A percentile compares a stretch with the other conserved stretches of the same genome.
These are phyloP conservation scores for Xanthoconium stramineum DNA, from an alignment of 768 basidiomycete genomes.

Conservation along the genomic window DNA sequence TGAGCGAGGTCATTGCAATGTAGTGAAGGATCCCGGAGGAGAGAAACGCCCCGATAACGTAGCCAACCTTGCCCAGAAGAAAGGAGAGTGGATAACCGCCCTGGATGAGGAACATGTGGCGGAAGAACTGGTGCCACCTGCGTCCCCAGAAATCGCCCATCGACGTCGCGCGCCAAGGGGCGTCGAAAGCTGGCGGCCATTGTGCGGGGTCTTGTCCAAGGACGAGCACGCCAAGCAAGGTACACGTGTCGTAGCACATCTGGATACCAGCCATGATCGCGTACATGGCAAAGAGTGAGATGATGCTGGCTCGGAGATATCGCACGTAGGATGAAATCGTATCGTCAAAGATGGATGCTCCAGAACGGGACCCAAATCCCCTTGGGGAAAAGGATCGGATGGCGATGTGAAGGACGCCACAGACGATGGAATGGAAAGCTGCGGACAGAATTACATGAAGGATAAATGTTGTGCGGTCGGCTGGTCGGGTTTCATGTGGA, in stretches of 20 bases:
- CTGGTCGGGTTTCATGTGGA: background rate
- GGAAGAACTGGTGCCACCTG: conserved; percentile 3
- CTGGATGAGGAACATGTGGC: background rate
- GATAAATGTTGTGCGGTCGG: background rate
- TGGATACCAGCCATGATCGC: background rate
- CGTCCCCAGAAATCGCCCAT: background rate
- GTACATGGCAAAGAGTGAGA: background rate
- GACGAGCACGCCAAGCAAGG: background rate
- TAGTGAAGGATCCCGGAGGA: background rate
- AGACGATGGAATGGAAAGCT: background rate
- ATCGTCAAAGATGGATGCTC: background rate
- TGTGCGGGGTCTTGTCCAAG: conserved; percentile 1
- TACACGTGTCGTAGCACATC: background rate
- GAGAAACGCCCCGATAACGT: background rate
- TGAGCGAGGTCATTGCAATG: background rate
- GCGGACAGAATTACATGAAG: background rate
- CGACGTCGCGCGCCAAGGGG: background rate
- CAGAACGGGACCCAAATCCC: background rate
- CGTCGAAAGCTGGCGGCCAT: background rate
- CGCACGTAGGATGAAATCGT: background rate
- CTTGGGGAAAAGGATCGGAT: background rate
- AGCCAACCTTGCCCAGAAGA: background rate
- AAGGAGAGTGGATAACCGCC: background rate
- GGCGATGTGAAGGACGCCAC: background rate
- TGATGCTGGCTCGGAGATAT: background rate